Evolutionary conservation across 2,329 filamentous ascomycete species (phyloP), one percentile per base, ranked within the genome.

Genomic region (Cercospora beticola): DNA sequence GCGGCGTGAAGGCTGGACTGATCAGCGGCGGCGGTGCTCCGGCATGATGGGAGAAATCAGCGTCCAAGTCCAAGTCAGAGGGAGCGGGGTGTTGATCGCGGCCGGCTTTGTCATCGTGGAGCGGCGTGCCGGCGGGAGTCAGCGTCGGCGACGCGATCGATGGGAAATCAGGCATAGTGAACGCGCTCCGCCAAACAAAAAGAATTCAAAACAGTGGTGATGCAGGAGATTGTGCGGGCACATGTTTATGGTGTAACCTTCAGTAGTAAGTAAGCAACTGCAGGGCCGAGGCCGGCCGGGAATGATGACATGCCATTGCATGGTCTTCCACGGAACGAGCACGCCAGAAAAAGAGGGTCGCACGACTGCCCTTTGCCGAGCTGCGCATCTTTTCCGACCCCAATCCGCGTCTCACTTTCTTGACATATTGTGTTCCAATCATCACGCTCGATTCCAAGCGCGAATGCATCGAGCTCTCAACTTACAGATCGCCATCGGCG

Each of bases 161-260:
- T n/a, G 86, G 86, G 68, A 87, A 81, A 67, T 86, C 82, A 57
- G 83, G 80, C 86, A 87, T 87, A 71, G 33, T 64, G 30, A 33
- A 58, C 26, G 23, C 21, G 40, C 49, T 36, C 28, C 28, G 33
- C 18, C 43, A 18, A 40, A 49, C 21, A 23, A 9, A 56, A 26
- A 64, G 16, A 49, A 64, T 10, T 6, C 26, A 40, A 49, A 28
- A 26, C n/a, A 7, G 49, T 40, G 21, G 30, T 21, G 62, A 30
- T 9, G 49, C 23, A 5, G 52, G 28, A 36, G 26, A 64, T 21
- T 10, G 46, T 64, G 31, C 46, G 31, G 28, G 31, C 49, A 64
- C 61, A 36, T 56, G 46, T 28, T 54, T 33, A 60, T 60, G 26
- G 23, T 23, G 43, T 52, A 31, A n/a, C 61, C 21, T 16, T 16